Base-by-base conservation (phyloP, 257 asterid genomes). In the Gentiana macrophylla region DNA sequence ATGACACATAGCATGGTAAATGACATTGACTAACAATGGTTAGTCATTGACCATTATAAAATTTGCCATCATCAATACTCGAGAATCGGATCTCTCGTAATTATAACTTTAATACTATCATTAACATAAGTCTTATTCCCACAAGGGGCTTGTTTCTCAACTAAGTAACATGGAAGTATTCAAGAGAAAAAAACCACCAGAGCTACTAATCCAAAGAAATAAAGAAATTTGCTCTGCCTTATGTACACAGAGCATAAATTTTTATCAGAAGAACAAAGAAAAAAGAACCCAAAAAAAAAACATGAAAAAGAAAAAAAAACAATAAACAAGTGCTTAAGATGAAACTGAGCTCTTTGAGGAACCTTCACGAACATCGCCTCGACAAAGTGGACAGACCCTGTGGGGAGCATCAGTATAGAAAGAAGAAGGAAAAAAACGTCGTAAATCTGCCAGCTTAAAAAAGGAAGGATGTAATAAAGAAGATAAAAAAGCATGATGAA, bases 341-440 rank as follows among this genome's bases (percentile, higher is more conserved):
- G 82, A 75, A 54, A 36, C 58, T 59, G 79, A 71, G 70, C 71
- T 53, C 49, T 73, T 83, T 34, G 38, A n/a, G 5, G 33, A 73
- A 64, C 84, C 87, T 69, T 77, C 80, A 34, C 80, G 80, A 50
- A 89, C 94, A 63, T 89, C 94, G 70, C 88, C 88, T 35, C 97
- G 81, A 76, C 97, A 89, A 56, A 89, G 86, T 34, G 97, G 97
- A 80, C 95, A 89, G 59, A 86, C 93, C 59, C 97, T 89, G 70
- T n/a, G 77, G 49, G 77, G 49, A 77, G 70, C 59, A 62, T 56
- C 56, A 60, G 46, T 62, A 49, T 46, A 60, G 62, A 61, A 54
- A 55, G 12, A 51, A 44, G 37, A 7, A 44, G 35, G 5, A 13
- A 8, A 52, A 55, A 24, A 3, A 37, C 12, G 11, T 12, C 41